Percentiles rank a stretch among this genome's conserved stretches.
Evolutionary conservation across 768 basidiomycete genomes (phyloP).

Genomic region (Zangia roseola): DNA sequence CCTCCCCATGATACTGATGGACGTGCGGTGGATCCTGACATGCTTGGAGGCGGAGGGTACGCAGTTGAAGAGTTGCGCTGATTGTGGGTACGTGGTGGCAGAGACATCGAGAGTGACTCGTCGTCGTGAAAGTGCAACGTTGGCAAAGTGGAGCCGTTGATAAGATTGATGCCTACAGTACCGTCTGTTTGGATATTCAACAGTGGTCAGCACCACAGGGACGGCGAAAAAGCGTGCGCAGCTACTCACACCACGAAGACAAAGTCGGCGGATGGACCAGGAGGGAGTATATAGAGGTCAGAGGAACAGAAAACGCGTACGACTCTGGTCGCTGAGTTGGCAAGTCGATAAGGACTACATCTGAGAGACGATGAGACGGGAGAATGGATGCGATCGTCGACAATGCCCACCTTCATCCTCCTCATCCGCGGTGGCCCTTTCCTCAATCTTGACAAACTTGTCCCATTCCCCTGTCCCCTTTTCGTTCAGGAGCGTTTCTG

Average conservation of each 20-base stretch:
- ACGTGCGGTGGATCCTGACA: conserved; percentile 40
- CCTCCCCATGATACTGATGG: conserved; percentile 74
- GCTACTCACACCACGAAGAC: conserved; percentile 74
- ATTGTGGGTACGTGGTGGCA: conserved; percentile 38
- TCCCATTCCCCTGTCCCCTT: conserved; percentile 84
- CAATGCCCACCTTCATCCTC: conserved; percentile 66
- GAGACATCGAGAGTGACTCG: conserved; percentile 78
- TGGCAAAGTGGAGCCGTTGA: conserved; percentile 80
- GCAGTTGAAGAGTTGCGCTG: conserved; percentile 42
- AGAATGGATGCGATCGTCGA: not conserved
- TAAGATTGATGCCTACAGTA: conserved; percentile 84
- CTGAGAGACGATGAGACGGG: conserved; percentile 38
- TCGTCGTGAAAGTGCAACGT: conserved; percentile 97
- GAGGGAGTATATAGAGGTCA: conserved; percentile 87
- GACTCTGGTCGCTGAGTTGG: conserved; percentile 83
- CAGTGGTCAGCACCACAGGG: not conserved
- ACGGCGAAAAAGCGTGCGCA: conserved; percentile 5
- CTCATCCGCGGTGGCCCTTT: conserved; percentile 52
- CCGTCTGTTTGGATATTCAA: conserved; percentile 54
- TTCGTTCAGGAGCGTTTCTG: conserved; percentile 79
- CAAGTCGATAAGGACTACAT: conserved; percentile 82
- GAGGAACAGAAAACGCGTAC: conserved; percentile 93
- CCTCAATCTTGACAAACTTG: conserved; percentile 86
- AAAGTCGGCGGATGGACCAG: conserved; percentile 81
- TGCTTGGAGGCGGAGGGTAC: conserved; percentile 60